Base-by-base conservation (phyloP, 169 alveolate genomes). In the Plasmodium knowlesi region DNA sequence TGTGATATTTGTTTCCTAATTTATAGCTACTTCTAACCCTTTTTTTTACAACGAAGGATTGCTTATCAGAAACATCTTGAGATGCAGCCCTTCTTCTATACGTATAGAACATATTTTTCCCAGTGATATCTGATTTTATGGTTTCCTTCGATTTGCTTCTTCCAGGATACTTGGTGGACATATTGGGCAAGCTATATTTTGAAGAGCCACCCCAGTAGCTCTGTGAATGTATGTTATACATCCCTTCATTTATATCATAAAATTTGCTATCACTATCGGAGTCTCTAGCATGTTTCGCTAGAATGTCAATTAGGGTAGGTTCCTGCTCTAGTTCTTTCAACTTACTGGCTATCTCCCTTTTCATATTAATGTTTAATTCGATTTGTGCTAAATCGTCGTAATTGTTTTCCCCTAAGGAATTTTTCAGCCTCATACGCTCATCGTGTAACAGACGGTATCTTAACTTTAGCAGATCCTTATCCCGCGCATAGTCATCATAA, bases 261-360 rank as follows among this genome's bases (percentile, higher is more conserved):
- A 43, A 89, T 30, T 50, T 76, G 30, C 53, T 81, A 70, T 67
- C 83, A 89, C 74, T 57, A 39, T 79, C 79, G 28, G 88, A 70
- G 50, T 89, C 94, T 80, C 94, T 79, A 25, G 94, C 94, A 89
- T 89, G 94, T 79, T 86, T 89, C 28, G 94, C 94, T 81, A 89
- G 32, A 32, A 89, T 89, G 54, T 89, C 94, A 14, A 89, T 61
- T 67, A 89, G 41, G 28, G 91, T 67, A 43, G 90, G 90, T 14
- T 67, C 34, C n/a, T 89, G 91, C 25, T 89, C 88, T 2, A 37
- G 16, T 3, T 46, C 41, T 46, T 54, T 67, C 41, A 53, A 3
- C 30, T 54, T 86, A 53, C 39, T 86, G 53, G 14, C 54, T 32
- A 70, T 50, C 25, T 39, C 61, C 41, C 41, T 74, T 86, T 74